Percentiles rank a stretch among this genome's conserved stretches.
Conservation (phyloP, 2,329 filamentous ascomycete species). For the Colletotrichum spinosum region DNA sequence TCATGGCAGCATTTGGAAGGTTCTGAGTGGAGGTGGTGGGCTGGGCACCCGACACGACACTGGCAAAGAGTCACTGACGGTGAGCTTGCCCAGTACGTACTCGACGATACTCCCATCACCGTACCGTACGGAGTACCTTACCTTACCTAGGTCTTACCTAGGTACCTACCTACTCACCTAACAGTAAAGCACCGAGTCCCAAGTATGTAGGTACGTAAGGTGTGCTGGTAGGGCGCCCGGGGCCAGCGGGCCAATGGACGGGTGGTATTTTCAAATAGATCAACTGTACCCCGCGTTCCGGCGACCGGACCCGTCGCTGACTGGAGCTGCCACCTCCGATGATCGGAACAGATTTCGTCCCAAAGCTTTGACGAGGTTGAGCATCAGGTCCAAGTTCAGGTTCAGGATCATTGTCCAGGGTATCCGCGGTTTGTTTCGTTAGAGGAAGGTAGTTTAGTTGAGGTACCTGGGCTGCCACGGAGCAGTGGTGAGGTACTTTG, state of each 20-base stretch:
- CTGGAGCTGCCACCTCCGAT: slow-evolving; percentile 43
- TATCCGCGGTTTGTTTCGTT: too few relatives aligned
- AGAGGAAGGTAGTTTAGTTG: too few relatives aligned
- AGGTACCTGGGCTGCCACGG: too few relatives aligned
- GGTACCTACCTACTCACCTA: too few relatives aligned
- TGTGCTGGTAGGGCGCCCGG: slow-evolving; percentile 18
- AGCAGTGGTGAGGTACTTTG: slow-evolving; percentile 2
- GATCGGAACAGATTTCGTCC: slow-evolving; percentile 42
- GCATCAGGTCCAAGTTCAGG: too few relatives aligned
- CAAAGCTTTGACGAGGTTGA: slow-evolving; percentile 16
- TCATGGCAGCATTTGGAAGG: slow-evolving; percentile 26
- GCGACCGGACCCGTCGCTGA: slow-evolving; percentile 43
- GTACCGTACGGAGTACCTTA: too few relatives aligned
- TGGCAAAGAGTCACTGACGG: too few relatives aligned
- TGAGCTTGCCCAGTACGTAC: too few relatives aligned
- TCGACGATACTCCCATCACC: too few relatives aligned
- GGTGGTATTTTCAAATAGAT: slow-evolving; percentile 46
- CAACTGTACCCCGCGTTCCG: slow-evolving; percentile 50
- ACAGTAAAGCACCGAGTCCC: too few relatives aligned
- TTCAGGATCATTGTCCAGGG: not conserved
- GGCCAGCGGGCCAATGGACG: slow-evolving; percentile 43
- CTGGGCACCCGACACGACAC: not conserved
- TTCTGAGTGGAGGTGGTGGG: slow-evolving; percentile 23
- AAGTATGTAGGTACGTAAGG: too few relatives aligned
- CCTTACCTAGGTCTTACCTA: too few relatives aligned